Evolutionary conservation across 345 rosid species (phyloP).

Genomic region (Passiflora organensis): DNA sequence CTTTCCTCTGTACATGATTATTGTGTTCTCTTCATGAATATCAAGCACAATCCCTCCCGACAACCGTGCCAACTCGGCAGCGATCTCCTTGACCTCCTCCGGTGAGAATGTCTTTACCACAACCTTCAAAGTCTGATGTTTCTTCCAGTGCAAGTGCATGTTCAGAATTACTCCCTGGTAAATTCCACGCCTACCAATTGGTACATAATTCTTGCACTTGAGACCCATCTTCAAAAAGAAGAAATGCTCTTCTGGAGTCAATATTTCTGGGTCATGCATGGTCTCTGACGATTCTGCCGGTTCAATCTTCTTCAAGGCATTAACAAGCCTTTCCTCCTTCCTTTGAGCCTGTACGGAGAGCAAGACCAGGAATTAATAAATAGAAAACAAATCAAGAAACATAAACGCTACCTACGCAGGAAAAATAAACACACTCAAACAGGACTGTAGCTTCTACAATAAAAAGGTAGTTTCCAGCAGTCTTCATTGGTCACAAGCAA

Average conservation of each 20-base stretch:
- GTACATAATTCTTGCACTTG: constrained; percentile 94
- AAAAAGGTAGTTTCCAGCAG: too few species aligned
- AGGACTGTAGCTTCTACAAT: too few species aligned
- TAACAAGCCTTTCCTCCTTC: constrained; percentile 73
- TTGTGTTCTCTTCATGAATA: constrained; percentile 68
- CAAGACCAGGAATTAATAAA: constrained; percentile 3
- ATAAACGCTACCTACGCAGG: not conserved
- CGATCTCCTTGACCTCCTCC: constrained; percentile 86
- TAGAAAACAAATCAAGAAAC: not conserved
- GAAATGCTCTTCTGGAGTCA: constrained; percentile 93
- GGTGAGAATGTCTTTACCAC: constrained; percentile 77
- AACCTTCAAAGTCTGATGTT: constrained; percentile 85
- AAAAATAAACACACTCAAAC: too few species aligned
- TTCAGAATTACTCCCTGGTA: constrained; percentile 95
- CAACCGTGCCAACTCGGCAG: constrained; percentile 71
- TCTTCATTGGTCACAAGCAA: too few species aligned
- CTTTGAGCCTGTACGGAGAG: constrained; percentile 52
- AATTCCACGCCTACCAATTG: constrained; percentile 82
- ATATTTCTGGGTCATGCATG: constrained; percentile 87
- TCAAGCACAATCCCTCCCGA: constrained; percentile 90
- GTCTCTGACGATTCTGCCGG: constrained; percentile 62
- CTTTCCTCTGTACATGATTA: constrained; percentile 94
- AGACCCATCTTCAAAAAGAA: constrained; percentile 82
- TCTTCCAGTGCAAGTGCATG: constrained; percentile 99
- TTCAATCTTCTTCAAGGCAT: constrained; percentile 69